A percentile compares a stretch with the other conserved stretches of the same genome.
phyloP scores from a whole-genome alignment of 2,329 filamentous ascomycete species.

The Aspergillus hiratsukae region DNA sequence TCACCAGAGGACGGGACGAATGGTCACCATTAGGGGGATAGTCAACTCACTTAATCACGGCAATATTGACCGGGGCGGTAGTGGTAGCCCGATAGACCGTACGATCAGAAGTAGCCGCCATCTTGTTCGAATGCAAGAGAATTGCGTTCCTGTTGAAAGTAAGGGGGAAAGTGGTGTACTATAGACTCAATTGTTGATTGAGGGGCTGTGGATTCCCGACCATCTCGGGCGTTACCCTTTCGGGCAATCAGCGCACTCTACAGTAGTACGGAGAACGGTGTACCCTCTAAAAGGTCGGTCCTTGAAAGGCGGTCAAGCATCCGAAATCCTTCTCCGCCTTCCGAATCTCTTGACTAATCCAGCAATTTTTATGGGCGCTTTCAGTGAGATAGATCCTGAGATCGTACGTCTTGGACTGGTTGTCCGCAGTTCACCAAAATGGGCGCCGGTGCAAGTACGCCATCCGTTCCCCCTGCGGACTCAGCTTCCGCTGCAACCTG shows the following conservation, averaged over 20 bases:
- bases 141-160: slow-evolving; percentile 6
- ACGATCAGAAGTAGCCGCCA: slow-evolving; percentile 33
- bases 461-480: slow-evolving; percentile 19
- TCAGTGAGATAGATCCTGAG: slow-evolving; percentile 3
- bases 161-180: slow-evolving; percentile 7
- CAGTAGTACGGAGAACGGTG: neutral
- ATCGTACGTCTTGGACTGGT: slow-evolving; percentile 14
- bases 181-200: slow-evolving; percentile 1
- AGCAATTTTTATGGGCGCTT: slow-evolving; percentile 16
- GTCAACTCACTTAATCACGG: slow-evolving; percentile 77
- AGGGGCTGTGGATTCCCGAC: slow-evolving; percentile 5
- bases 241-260: slow-evolving; percentile 4
- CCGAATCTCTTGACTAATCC: slow-evolving; percentile 5
- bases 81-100: slow-evolving; percentile 85
- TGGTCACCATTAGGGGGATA: slow-evolving; percentile 9
- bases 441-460: slow-evolving; percentile 37
- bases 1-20: slow-evolving; percentile 3
- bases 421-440: slow-evolving; percentile 21
- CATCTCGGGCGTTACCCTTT: neutral
- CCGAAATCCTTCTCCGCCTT: slow-evolving; percentile 4
- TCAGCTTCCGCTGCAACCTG: slow-evolving; percentile 50
- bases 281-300: slow-evolving; percentile 6
- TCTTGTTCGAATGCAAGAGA: slow-evolving; percentile 14
- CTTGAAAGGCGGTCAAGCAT: slow-evolving; percentile 5
- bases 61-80: slow-evolving; percentile 96